phyloP scores from a whole-genome alignment of 2,329 filamentous ascomycete species.

The Karstenula rhodostoma region DNA sequence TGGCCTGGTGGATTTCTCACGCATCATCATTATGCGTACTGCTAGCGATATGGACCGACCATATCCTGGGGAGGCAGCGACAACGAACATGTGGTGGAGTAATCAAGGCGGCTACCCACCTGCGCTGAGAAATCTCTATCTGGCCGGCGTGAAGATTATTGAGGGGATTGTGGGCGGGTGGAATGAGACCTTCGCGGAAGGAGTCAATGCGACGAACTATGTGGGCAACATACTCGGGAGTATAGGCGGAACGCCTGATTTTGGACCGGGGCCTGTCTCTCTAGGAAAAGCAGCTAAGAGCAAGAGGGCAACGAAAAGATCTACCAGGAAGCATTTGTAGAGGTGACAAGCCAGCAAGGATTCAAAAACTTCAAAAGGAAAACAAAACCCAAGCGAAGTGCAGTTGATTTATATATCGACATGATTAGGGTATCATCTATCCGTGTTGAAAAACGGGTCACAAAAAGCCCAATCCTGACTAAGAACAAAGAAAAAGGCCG shows the following conservation, averaged over 20 bases:
- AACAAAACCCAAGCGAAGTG: not conserved
- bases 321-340: not conserved
- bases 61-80: slow-evolving; percentile 63
- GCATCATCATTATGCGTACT: slow-evolving; percentile 48
- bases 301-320: slow-evolving; percentile 13
- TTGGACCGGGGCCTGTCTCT: slow-evolving; percentile 62
- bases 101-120: slow-evolving; percentile 70
- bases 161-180: slow-evolving; percentile 68
- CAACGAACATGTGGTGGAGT: slow-evolving; percentile 66
- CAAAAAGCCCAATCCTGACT: too few relatives aligned
- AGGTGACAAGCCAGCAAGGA: not conserved
- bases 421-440: too few relatives aligned
- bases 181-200: slow-evolving; percentile 64
- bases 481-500: too few relatives aligned
- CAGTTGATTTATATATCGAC: not conserved
- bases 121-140: slow-evolving; percentile 72
- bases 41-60: slow-evolving; percentile 76
- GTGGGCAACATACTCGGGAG: slow-evolving; percentile 75
- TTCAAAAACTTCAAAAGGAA: not conserved
- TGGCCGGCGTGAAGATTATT: slow-evolving; percentile 70
- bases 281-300: slow-evolving; percentile 18
- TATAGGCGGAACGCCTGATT: slow-evolving; percentile 71
- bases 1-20: slow-evolving; percentile 41
- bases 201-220: slow-evolving; percentile 69
- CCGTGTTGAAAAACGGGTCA: too few relatives aligned